Conservation (phyloP, 371 early-diverging fungal species). For the Amoeboaphelidium protococcarum region DNA sequence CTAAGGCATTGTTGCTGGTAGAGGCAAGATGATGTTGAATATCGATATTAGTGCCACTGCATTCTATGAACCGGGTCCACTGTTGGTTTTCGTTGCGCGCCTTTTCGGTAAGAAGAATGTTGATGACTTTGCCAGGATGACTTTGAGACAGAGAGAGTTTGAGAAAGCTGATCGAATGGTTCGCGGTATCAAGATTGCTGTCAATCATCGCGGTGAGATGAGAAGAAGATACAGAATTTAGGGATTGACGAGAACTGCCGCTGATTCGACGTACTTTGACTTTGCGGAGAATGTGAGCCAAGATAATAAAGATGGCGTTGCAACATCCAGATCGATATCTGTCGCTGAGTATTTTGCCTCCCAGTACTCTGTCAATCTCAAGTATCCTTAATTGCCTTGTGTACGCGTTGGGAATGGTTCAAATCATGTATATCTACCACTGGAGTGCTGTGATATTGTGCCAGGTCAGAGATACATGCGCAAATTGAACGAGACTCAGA, state of each 20-base stretch:
- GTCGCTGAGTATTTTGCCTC: constrained; percentile 43
- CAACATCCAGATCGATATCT: constrained; percentile 16
- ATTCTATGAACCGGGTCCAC: constrained; percentile 11
- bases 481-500: constrained; percentile 40
- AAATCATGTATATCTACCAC: constrained; percentile 29
- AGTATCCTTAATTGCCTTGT: constrained; percentile 56
- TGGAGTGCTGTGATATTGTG: constrained; percentile 59
- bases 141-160: constrained; percentile 3
- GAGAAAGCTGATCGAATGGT: neutral
- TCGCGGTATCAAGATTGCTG: constrained; percentile 22
- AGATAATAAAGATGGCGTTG: constrained; percentile 10
- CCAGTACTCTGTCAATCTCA: constrained; percentile 31
- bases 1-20: neutral
- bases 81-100: constrained; percentile 8
- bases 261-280: constrained; percentile 32
- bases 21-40: neutral
- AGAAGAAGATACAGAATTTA: constrained; percentile 33
- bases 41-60: neutral
- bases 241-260: constrained; percentile 30
- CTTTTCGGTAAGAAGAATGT: neutral
- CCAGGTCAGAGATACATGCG: constrained; percentile 41
- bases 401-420: constrained; percentile 26
- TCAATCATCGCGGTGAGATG: constrained; percentile 33
- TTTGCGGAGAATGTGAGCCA: constrained; percentile 2
- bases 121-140: constrained; percentile 9